Evolutionary conservation across 2,329 filamentous ascomycete species (phyloP), one percentile per base, ranked within the genome.

Genomic region (Mycocentrospora acerina): DNA sequence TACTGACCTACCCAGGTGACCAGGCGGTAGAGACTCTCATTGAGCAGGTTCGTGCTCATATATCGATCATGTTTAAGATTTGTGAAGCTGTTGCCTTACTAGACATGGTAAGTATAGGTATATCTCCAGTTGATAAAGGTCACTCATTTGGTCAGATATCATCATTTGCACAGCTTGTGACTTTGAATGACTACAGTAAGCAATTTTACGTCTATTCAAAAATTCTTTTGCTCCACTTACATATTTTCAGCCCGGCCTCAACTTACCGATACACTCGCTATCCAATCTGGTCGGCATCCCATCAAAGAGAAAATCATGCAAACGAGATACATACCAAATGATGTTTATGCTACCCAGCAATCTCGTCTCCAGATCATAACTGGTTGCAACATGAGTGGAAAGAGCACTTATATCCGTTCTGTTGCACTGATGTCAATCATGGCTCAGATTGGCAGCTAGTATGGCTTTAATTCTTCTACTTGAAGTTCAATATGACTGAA

Each of bases 371-470:
- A 97, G 51, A 86, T 97, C 45, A 84, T 98, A 47, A 97, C 91
- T 0, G 91, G 93, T 3, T 94, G 88, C 64, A 98, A 98, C 56
- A 98, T 98, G 93, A 95, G 89, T 54, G 93, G 64, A 1, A 98
- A 97, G 65, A 95, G 87, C 48, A 98, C 90, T 0, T 97, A 96
- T 59, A 95, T 97, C 46, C 82, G 89, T 33, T 85, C 86, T 2
- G 75, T 95, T 16, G 88, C 91, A 0, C 72, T 98, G 22, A 81
- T 94, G 59, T 82, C 86, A 29, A 82, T 98, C 41, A 96, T 98
- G 90, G 89, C 89, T 1, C 93, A 98, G 57, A 83, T 96, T 35
- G 91, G 90, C 3, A 87, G 82, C 54, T 97, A 94, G 62, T 64
- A 46, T 14, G 48, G 13, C 18, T 28, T 8, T 22, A 13, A n/a